These are phyloP conservation scores for Veloboletus limbatus DNA, from an alignment of 1,284 basidiomycete species.

Conservation along the genomic window DNA sequence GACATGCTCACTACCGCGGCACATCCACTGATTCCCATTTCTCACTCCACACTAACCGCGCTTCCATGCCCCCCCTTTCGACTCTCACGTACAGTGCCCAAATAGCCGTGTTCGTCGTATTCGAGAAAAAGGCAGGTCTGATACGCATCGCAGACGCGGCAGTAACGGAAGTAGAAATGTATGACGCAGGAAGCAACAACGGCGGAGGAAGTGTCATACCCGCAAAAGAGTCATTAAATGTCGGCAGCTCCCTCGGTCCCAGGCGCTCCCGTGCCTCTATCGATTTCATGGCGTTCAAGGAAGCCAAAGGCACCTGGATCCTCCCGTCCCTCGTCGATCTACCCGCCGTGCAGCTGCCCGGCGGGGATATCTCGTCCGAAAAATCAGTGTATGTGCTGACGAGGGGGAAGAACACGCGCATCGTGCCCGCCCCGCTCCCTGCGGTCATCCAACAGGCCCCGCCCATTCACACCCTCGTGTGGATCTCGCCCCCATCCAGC, in stretches of 20 bases:
- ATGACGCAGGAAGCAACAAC: slow-evolving; percentile 44
- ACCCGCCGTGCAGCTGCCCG: slow-evolving; percentile 33
- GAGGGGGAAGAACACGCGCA: slow-evolving; percentile 63
- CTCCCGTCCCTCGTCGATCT: slow-evolving; percentile 51
- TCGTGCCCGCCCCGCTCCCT: slow-evolving; percentile 66
- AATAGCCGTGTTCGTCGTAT: slow-evolving; percentile 71
- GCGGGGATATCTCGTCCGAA: slow-evolving; percentile 19
- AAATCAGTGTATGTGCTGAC: slow-evolving; percentile 62
- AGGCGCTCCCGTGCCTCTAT: slow-evolving; percentile 54
- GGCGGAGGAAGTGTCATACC: slow-evolving; percentile 22
- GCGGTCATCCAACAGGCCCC: slow-evolving; percentile 43
- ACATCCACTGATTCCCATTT: slow-evolving; percentile 24
- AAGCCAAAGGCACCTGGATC: slow-evolving; percentile 53
- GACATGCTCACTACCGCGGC: slow-evolving; percentile 24
- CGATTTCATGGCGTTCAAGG: slow-evolving; percentile 46
- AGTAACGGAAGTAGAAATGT: slow-evolving; percentile 71
- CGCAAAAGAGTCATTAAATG: slow-evolving; percentile 24
- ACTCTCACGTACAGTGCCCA: slow-evolving; percentile 59
- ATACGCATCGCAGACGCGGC: slow-evolving; percentile 76
- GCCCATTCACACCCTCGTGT: slow-evolving; percentile 55
- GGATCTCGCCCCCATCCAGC: slow-evolving; percentile 56
- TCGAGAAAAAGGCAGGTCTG: slow-evolving; percentile 79
- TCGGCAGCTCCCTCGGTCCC: slow-evolving; percentile 15
- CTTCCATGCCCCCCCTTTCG: slow-evolving; percentile 17
- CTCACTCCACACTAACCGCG: slow-evolving; percentile 18